Percentiles rank a stretch among this genome's conserved stretches.
phyloP scores from a whole-genome alignment of 305 asterid genomes.

The Salvia sclarea region DNA sequence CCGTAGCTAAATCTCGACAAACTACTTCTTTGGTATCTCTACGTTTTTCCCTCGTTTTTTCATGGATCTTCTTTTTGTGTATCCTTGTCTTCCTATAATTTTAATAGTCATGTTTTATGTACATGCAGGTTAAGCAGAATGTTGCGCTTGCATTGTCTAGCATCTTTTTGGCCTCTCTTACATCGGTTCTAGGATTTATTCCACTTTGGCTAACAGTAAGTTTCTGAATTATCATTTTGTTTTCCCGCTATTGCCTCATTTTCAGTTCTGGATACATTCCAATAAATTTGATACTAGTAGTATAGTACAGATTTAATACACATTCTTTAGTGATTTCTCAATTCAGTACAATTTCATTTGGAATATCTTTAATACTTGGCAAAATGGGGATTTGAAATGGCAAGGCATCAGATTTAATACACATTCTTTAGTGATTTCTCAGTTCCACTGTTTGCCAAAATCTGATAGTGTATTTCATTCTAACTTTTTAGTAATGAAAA shows the following conservation, averaged over 20 bases:
- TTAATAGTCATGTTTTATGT: slow-evolving; percentile 15
- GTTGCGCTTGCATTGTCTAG: slow-evolving; percentile 90
- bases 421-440: not conserved
- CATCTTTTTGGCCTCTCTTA: slow-evolving; percentile 90
- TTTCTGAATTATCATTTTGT: slow-evolving; percentile 1
- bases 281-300: not conserved
- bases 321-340: not conserved
- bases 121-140: slow-evolving; percentile 80
- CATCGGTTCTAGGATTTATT: slow-evolving; percentile 82
- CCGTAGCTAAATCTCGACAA: slow-evolving; percentile 85
- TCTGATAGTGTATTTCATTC: not conserved
- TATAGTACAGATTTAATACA: not conserved
- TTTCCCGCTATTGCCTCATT: not conserved
- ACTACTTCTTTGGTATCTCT: slow-evolving; percentile 77
- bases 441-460: not conserved
- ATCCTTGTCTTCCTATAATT: not conserved
- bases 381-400: not conserved
- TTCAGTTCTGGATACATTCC: not conserved
- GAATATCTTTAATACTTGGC: not conserved
- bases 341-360: not conserved
- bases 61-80: not conserved
- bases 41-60: not conserved
- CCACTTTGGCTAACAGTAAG: slow-evolving; percentile 97
- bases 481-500: no score
- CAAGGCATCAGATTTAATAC: not conserved